A percentile compares a stretch with the other conserved stretches of the same genome.
Conservation (phyloP, 2,329 filamentous ascomycete genomes). For the Paecilomyces niveus region DNA sequence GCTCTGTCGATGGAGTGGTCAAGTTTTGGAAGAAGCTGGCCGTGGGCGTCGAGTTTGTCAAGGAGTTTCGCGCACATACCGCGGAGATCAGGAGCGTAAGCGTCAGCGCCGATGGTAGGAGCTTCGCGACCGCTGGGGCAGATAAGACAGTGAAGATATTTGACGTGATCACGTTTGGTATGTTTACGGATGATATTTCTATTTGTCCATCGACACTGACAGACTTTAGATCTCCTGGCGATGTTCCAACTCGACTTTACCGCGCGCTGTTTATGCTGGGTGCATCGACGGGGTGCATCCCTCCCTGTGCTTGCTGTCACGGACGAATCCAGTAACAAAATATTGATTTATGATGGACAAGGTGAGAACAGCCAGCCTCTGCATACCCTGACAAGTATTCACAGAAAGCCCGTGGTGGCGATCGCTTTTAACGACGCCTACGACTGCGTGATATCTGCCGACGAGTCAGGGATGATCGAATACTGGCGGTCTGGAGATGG, state of each 20-base stretch:
- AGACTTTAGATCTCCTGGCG: slow-evolving; percentile 59
- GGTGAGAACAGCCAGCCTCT: slow-evolving; percentile 71
- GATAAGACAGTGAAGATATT: slow-evolving; percentile 47
- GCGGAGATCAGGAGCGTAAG: slow-evolving; percentile 79
- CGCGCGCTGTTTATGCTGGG: slow-evolving; percentile 82
- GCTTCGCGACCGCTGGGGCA: slow-evolving; percentile 78
- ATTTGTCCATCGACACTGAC: slow-evolving; percentile 7
- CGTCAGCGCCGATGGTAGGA: slow-evolving; percentile 81
- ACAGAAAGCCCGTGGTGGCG: slow-evolving; percentile 70
- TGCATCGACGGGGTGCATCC: slow-evolving; percentile 81
- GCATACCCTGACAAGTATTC: slow-evolving; percentile 71
- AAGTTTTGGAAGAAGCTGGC: slow-evolving; percentile 99
- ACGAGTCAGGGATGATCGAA: slow-evolving; percentile 88
- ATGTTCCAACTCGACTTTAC: slow-evolving; percentile 71
- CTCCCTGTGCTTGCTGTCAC: slow-evolving; percentile 80
- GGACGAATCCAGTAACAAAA: slow-evolving; percentile 62
- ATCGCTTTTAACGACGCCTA: slow-evolving; percentile 86
- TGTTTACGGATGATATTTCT: slow-evolving; percentile 12
- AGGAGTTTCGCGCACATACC: slow-evolving; percentile 88
- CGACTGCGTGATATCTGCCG: slow-evolving; percentile 85
- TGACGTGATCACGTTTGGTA: slow-evolving; percentile 69
- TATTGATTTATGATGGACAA: slow-evolving; percentile 82
- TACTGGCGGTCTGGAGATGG: slow-evolving; percentile 77
- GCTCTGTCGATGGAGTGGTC: slow-evolving; percentile 88
- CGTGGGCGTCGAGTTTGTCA: slow-evolving; percentile 91